Percentiles rank a stretch among this genome's conserved stretches.
phyloP scores from a whole-genome alignment of 306 rosid genomes.

The Vigna angularis region DNA sequence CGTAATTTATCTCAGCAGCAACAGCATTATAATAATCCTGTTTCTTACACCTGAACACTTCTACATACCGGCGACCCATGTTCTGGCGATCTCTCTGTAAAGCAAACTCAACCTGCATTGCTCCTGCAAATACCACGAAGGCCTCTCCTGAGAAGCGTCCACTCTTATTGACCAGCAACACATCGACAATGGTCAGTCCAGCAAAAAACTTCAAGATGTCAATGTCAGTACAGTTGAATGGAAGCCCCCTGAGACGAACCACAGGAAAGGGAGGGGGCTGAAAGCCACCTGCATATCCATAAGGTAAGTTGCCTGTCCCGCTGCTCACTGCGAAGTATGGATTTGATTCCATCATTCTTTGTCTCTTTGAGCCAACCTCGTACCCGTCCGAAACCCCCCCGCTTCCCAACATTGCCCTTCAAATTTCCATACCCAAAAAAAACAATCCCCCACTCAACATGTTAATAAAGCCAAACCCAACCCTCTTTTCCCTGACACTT shows the following conservation, averaged over 20 bases:
- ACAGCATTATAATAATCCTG: constrained; percentile 95
- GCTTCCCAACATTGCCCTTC: constrained; percentile 99
- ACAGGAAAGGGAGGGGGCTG: constrained; percentile 80
- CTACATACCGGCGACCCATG: constrained; percentile 98
- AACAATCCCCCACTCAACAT: constrained; percentile 95
- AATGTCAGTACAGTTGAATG: constrained; percentile 92
- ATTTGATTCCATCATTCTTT: constrained; percentile 99
- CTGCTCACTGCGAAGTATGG: constrained; percentile 99
- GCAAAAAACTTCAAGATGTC: constrained; percentile 97
- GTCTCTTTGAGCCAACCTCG: constrained; percentile 99
- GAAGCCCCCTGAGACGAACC: constrained; percentile 98
- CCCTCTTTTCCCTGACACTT: constrained; percentile 82
- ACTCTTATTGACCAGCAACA: constrained; percentile 93
- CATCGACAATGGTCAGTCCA: constrained; percentile 92
- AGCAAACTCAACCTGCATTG: constrained; percentile 92
- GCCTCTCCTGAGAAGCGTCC: constrained; percentile 99
- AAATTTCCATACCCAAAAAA: constrained; percentile 81
- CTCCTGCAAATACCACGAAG: constrained; percentile 91
- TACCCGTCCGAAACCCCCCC: constrained; percentile 99
- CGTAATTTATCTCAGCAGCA: constrained; percentile 84
- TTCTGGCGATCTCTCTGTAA: constrained; percentile 90
- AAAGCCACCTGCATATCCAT: constrained; percentile 54
- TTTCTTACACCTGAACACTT: constrained; percentile 94
- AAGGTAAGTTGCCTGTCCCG: constrained; percentile 63
- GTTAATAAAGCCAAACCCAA: constrained; percentile 97